Base-by-base conservation (phyloP, 202 grass and related monocot species). In the Musa balbisiana region DNA sequence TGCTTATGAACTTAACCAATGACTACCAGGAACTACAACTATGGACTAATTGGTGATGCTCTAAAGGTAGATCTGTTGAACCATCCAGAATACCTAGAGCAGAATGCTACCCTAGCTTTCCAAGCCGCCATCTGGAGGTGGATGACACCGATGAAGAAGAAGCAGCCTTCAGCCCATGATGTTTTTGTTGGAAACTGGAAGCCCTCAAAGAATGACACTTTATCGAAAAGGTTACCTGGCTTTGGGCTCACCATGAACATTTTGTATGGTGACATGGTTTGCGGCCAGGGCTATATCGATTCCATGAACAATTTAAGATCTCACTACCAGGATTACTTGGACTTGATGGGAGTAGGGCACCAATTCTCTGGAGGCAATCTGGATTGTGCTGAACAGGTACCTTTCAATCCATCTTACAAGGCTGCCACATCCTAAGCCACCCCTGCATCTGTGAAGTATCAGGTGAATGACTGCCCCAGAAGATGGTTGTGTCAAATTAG, bases 301-400 rank as follows among this genome's bases (percentile, higher is more conserved):
- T 0, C 62, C 67, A 92, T 96, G 89, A 96, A 96, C 53, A 64
- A 53, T 64, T 83, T 96, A 69, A 92, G 92, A 82, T 96, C 89
- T 0, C 87, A 92, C 82, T 96, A 92, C 85, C 92, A 96, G 76
- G 86, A 82, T 79, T 96, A 96, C 87, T 85, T 90, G 10, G 92
- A 96, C 74, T 81, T 89, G 89, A 86, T 96, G 92, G 92, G 92
- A 0, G 19, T 92, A 6, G 83, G 87, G 49, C 79, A 87, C 0
- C 81, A 92, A 79, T 16, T 55, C 8, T 96, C 83, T 12, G 92
- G 89, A 0, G 81, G 81, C 12, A 96, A 92, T 56, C 58, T 78
- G 2, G 87, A 96, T 66, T 96, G 92, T 59, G 87, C 92, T 1
- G 87, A 86, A 80, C 87, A 92, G 62, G 70, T 25, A 25, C 52